These are phyloP conservation scores for Aspergillus ochraceus DNA, from an alignment of 2,329 filamentous ascomycete genomes.

Conservation along the genomic window DNA sequence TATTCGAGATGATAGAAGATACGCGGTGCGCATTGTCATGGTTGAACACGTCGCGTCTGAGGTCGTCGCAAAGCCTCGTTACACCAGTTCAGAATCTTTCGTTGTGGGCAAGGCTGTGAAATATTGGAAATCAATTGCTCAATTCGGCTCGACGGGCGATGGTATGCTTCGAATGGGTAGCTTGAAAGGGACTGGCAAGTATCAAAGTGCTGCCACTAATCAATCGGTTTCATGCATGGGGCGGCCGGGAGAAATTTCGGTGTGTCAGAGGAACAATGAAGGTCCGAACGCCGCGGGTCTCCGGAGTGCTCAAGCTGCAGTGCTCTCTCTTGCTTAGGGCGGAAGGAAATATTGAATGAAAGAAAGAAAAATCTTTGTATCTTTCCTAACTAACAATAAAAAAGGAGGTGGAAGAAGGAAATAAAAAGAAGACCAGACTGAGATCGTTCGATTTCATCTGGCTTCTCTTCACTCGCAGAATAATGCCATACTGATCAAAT, in stretches of 20 bases:
- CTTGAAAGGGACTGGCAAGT: neutral
- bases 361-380: neutral
- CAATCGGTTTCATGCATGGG: neutral
- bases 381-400: too few species aligned
- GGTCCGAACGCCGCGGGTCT: slow-evolving; percentile 20
- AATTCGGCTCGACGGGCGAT: neutral
- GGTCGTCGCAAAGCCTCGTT: neutral
- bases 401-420: too few species aligned
- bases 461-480: neutral
- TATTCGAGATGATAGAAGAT: slow-evolving; percentile 28
- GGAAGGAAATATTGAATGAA: neutral
- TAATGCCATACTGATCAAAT: neutral
- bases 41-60: neutral
- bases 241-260: slow-evolving; percentile 29
- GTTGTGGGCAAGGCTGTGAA: neutral
- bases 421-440: neutral
- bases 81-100: neutral
- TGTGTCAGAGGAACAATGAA: slow-evolving; percentile 32
- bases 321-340: too few species aligned
- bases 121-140: neutral
- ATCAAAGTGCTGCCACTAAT: neutral
- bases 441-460: neutral
- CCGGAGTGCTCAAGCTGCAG: neutral
- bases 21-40: slow-evolving; percentile 34
- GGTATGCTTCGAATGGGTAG: neutral